phyloP scores from a whole-genome alignment of 2,329 filamentous ascomycete genomes.

The Trematosphaeria pertusa region DNA sequence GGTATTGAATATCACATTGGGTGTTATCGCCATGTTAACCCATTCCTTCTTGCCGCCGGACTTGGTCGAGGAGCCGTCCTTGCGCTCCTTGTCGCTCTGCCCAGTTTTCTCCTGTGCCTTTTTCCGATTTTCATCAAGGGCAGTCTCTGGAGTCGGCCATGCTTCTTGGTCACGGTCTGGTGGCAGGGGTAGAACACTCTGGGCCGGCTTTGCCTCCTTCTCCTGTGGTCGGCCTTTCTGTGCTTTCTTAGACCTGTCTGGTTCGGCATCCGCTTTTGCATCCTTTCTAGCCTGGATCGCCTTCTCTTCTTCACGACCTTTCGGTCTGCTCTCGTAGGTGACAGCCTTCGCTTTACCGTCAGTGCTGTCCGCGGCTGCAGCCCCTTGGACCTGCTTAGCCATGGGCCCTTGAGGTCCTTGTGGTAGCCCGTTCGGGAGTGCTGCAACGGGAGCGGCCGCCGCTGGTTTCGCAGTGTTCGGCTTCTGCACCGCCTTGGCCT shows the following conservation, averaged over 20 bases:
- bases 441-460: conserved; percentile 4
- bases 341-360: conserved; percentile 28
- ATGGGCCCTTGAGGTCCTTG: conserved; percentile 16
- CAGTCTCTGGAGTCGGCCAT: conserved; percentile 91
- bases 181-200: conserved; percentile 58
- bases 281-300: conserved; percentile 33
- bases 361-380: conserved; percentile 5
- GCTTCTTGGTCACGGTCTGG: conserved; percentile 77
- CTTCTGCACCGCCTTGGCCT: conserved; percentile 59
- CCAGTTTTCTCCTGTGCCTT: conserved; percentile 72
- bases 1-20: conserved; percentile 85
- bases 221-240: conserved; percentile 35
- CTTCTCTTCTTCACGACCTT: conserved; percentile 39
- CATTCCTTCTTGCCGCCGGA: conserved; percentile 78
- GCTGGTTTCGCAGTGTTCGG: conserved; percentile 41
- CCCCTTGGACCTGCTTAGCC: conserved; percentile 33
- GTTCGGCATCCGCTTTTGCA: conserved; percentile 29
- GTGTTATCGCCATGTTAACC: conserved; percentile 82
- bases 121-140: conserved; percentile 77
- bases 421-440: conserved; percentile 24
- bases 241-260: conserved; percentile 33
- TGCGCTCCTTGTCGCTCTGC: conserved; percentile 71
- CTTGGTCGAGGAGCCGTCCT: conserved; percentile 52
- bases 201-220: conserved; percentile 32
- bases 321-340: conserved; percentile 25